Base-by-base conservation (phyloP, 2,329 filamentous ascomycete genomes). In the Paecilomyces sp. region DNA sequence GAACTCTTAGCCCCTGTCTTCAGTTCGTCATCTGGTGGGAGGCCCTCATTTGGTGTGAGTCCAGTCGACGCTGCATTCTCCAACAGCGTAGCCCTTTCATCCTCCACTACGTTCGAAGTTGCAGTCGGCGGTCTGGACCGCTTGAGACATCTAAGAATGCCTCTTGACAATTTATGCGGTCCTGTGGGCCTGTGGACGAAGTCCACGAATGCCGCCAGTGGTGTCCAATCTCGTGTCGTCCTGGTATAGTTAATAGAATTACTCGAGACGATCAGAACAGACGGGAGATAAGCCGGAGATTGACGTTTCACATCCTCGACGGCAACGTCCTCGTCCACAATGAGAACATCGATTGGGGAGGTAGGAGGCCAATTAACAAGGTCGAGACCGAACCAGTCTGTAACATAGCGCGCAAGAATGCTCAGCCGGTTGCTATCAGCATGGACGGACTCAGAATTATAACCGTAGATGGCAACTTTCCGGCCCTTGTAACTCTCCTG, bases 131-230 rank as follows among this genome's bases (percentile, higher is more conserved):
- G 60, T 34, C 61, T 60, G 3, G 59, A 61, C n/a, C 65, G 62
- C 41, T 66, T 64, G 18, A 74, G 57, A 50, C 70, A 71, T 56
- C 65, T 70, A 31, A 70, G 61, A 13, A 77, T 65, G 30, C 70
- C 72, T 34, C 71, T 74, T 3, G 74, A 74, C 54, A 78, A 62
- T 54, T 77, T 78, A 57, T 77, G 73, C 7, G 75, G 74, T 1
- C 75, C 75, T 56, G 72, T 76, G 3, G 75, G 75, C 18, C 72
- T 73, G 18, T 71, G 70, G 30, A 76, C 71, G 25, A 77, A 72
- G 56, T 76, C 71, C 9, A 77, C 70, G 2, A 70, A 67, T 15
- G 67, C 61, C 1, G 73, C 70, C 36, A 75, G 61, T 6, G 68
- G 62, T 2, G 67, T 50, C 68, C 71, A 72, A 54, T 70, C 61